Evolutionary conservation across 2,329 filamentous ascomycete species (phyloP), one percentile per base, ranked within the genome.

Genomic region (Rugonectria rugulosa): DNA sequence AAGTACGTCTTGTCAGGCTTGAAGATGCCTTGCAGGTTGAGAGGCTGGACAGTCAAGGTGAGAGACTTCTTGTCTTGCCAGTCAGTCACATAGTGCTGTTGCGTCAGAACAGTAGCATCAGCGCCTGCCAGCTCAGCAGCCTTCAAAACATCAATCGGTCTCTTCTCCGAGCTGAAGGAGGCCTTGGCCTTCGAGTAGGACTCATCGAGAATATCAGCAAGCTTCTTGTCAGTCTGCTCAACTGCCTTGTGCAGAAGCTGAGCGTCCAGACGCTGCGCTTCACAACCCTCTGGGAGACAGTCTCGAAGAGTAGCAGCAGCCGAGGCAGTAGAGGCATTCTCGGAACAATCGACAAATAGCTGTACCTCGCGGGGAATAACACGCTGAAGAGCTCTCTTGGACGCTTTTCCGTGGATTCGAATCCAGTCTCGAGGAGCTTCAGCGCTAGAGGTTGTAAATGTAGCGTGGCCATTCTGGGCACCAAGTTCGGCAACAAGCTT

Each of bases 1-100:
- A 67, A 62, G 44, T 76, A 75, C 0, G 72, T 73, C 50, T 65
- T 70, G 50, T 68, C 44, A 7, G 19, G 12, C 8, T 46, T 46
- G 37, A 69, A 66, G 7, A 66, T 20, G 3, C 32, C 42, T 5
- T 51, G 27, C n/a, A 41, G 11, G 17, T 48, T 41, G 24, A 59
- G 56, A 24, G 43, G 43, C 21, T 44, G 49, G 17, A 59, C 53
- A 6, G 43, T 53, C 32, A 57, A 19, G 5, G 50, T 21, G 1
- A 51, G 26, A 14, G 53, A 27, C 12, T 41, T 41, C 32, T 48
- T 43, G 20, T 51, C 32, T 15, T 45, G 38, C 53, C 53, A 56
- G 38, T 56, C 48, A 10, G 41, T 47, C 20, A 59, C 43, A 24
- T 43, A 51, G 31, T 43, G 23, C 40, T 24, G 43, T 12, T 26